These are phyloP conservation scores for Oxyria digyna DNA, from an alignment of 148 eudicot genomes.

Conservation along the genomic window DNA sequence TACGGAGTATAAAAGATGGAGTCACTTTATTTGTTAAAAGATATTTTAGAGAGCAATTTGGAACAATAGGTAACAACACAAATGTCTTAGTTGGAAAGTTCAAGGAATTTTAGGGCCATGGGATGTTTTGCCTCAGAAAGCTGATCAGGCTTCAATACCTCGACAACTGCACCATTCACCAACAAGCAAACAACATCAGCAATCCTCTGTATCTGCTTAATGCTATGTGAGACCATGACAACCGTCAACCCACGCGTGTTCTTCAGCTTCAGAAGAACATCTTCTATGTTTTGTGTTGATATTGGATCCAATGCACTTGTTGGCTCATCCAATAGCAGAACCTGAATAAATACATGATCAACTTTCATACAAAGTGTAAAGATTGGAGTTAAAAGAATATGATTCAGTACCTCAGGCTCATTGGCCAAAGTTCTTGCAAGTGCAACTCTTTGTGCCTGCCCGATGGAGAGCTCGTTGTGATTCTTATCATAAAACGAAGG, in stretches of 20 bases:
- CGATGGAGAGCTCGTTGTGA: constrained; percentile 9
- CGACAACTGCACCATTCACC: constrained; percentile 10
- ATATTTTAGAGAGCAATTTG: no score
- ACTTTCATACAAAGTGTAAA: neutral
- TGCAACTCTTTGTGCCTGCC: constrained; percentile 9
- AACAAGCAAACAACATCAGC: constrained; percentile 8
- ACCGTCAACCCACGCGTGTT: neutral
- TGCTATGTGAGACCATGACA: constrained; percentile 7
- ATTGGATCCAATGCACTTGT: constrained; percentile 8
- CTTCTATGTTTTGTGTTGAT: constrained; percentile 7
- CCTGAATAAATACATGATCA: neutral
- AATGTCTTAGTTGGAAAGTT: neutral
- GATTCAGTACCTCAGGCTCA: constrained; percentile 7
- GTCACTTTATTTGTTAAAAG: no score
- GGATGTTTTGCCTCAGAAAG: constrained; percentile 6
- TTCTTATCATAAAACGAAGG: constrained; percentile 6
- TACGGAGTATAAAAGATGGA: no score
- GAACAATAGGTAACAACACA: no score
- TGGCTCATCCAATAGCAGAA: constrained; percentile 9
- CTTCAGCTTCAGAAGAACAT: constrained; percentile 1
- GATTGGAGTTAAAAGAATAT: neutral
- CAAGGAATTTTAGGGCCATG: constrained; percentile 5
- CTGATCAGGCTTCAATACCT: constrained; percentile 8
- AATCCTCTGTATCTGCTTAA: constrained; percentile 8
- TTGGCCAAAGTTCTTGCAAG: constrained; percentile 7